A percentile compares a stretch with the other conserved stretches of the same genome.
phyloP scores from a whole-genome alignment of 805 yeast species.

The Candida pini region DNA sequence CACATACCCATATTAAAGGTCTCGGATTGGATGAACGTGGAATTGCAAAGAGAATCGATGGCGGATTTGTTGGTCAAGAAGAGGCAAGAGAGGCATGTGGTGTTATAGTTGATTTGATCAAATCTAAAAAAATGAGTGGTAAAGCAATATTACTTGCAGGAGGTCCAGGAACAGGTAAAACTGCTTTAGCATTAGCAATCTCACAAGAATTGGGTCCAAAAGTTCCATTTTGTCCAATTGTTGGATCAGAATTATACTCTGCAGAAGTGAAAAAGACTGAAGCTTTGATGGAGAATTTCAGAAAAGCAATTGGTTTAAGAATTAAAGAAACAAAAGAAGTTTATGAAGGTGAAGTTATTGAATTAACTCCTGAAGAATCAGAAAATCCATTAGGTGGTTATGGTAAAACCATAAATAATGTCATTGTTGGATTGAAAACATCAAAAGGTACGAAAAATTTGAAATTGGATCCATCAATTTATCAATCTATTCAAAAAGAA shows the following conservation, averaged over 20 bases:
- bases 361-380: conserved; percentile 73
- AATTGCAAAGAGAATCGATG: conserved; percentile 72
- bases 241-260: conserved; percentile 90
- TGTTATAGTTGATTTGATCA: conserved; percentile 85
- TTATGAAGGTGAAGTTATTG: conserved; percentile 98
- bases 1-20: conserved; percentile 97
- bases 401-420: conserved; percentile 55
- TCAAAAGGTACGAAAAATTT: conserved; percentile 96
- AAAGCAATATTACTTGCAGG: conserved; percentile 95
- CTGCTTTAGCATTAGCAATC: conserved; percentile 95
- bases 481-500: conserved; percentile 91
- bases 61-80: conserved; percentile 97
- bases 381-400: conserved; percentile 98
- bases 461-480: conserved; percentile 97
- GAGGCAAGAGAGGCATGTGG: conserved; percentile 97
- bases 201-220: conserved; percentile 65
- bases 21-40: conserved; percentile 92
- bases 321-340: conserved; percentile 96
- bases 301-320: conserved; percentile 91
- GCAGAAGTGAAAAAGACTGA: conserved; percentile 93
- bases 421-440: conserved; percentile 90
- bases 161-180: conserved; percentile 98
- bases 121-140: conserved; percentile 93
- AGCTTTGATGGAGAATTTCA: conserved; percentile 91
- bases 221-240: conserved; percentile 93